Evolutionary conservation across 2,329 filamentous ascomycete species (phyloP).

Genomic region (Paecilomyces dactylethromorphus): DNA sequence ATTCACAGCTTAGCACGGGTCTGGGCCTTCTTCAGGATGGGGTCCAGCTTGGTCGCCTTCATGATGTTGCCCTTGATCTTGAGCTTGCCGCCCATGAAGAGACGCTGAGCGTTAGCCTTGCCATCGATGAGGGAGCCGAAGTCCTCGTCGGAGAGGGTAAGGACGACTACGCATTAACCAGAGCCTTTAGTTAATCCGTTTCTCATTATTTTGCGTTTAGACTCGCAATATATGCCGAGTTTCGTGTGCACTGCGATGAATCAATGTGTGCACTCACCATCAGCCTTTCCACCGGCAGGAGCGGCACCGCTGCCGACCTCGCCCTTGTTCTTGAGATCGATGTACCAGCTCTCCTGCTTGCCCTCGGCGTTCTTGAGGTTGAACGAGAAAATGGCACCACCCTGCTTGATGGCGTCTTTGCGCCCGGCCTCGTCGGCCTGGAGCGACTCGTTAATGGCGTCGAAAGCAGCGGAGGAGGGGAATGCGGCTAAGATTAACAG

Average conservation of each 20-base stretch:
- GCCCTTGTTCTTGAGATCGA: constrained; percentile 89
- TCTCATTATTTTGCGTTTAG: background rate
- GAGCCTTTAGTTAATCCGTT: background rate
- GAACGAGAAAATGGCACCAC: constrained; percentile 82
- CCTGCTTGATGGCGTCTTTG: constrained; percentile 85
- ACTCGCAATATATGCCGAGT: background rate
- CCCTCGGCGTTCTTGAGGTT: constrained; percentile 81
- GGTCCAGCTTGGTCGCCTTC: constrained; percentile 95
- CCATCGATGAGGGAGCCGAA: constrained; percentile 77
- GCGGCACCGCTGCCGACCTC: constrained; percentile 68
- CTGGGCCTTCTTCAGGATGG: constrained; percentile 82
- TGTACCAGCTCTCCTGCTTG: constrained; percentile 80
- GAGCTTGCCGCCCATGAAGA: constrained; percentile 98
- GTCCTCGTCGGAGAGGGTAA: constrained; percentile 75
- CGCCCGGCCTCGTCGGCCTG: constrained; percentile 62
- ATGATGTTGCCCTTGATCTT: constrained; percentile 98
- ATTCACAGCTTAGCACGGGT: constrained; percentile 74
- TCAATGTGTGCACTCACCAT: constrained; percentile 51
- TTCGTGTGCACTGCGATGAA: background rate
- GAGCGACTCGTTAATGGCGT: constrained; percentile 72
- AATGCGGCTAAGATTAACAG: constrained; percentile 61
- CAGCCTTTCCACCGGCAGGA: constrained; percentile 67
- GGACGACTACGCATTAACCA: constrained; percentile 59
- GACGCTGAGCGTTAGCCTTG: constrained; percentile 86
- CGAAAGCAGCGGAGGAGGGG: constrained; percentile 86